These are phyloP conservation scores for Cinnamomum micranthum DNA, from an alignment of 164 flowering plant species.

Conservation along the genomic window DNA sequence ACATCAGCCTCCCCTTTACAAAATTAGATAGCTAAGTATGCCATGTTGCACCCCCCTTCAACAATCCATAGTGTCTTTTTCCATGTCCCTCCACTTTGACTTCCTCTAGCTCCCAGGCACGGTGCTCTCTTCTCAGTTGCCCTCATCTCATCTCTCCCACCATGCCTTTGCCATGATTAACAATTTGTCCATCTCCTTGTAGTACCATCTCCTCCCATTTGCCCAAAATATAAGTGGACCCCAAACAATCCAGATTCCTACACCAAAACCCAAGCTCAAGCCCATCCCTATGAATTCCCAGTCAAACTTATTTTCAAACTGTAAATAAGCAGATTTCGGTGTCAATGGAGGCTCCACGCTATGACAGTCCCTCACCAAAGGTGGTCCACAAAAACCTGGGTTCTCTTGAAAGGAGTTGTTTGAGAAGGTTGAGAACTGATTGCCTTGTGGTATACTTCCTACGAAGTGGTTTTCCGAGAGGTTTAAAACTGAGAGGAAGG, in stretches of 20 bases:
- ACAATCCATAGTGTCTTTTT: no score
- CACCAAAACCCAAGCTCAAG: not conserved
- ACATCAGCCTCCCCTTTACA: no score
- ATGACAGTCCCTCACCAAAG: not conserved
- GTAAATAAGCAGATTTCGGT: not conserved
- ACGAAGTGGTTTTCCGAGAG: not conserved
- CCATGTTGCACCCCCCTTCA: no score
- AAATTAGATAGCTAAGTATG: no score
- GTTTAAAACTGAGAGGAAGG: not conserved
- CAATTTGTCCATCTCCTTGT: not conserved
- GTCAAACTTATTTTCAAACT: no score
- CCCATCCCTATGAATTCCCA: not conserved
- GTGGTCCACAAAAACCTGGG: not conserved
- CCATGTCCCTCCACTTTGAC: no score
- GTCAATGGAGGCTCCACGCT: not conserved
- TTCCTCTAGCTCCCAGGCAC: no score
- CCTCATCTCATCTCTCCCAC: not conserved
- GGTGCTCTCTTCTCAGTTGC: no score
- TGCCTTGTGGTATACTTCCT: not conserved
- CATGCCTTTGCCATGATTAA: not conserved
- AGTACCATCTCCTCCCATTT: not conserved
- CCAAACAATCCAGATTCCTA: not conserved
- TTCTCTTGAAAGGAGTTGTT: not conserved
- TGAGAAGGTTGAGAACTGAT: not conserved
- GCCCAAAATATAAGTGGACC: not conserved